These are phyloP conservation scores for Lippia alba DNA, from an alignment of 305 asterid species.

Conservation along the genomic window DNA sequence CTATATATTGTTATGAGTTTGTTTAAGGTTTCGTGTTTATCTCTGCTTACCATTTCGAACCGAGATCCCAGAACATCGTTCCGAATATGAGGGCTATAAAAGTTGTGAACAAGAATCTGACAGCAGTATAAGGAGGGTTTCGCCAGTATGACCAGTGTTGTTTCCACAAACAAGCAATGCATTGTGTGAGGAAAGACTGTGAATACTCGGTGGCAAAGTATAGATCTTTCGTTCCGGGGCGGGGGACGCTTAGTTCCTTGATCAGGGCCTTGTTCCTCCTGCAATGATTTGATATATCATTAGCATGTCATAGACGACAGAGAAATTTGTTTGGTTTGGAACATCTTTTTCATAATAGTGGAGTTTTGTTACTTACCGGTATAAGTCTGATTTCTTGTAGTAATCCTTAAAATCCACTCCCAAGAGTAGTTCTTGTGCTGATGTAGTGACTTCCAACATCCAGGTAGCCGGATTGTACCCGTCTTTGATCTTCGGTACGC, in stretches of 20 bases:
- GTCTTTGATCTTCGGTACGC: slow-evolving; percentile 61
- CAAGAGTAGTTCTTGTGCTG: slow-evolving; percentile 60
- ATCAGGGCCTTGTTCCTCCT: slow-evolving; percentile 64
- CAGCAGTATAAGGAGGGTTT: slow-evolving; percentile 62
- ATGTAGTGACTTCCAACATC: slow-evolving; percentile 69
- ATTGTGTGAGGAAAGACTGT: slow-evolving; percentile 53
- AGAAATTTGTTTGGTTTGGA: neutral
- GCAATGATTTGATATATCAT: slow-evolving; percentile 5
- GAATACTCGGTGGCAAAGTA: slow-evolving; percentile 51
- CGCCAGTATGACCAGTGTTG: slow-evolving; percentile 72
- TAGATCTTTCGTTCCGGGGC: slow-evolving; percentile 52
- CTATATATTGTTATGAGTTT: neutral
- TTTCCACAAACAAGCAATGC: slow-evolving; percentile 69
- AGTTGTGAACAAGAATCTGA: slow-evolving; percentile 58
- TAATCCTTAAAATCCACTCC: slow-evolving; percentile 59
- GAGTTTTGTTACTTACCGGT: slow-evolving; percentile 37
- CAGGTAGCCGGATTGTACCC: slow-evolving; percentile 75
- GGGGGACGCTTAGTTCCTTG: slow-evolving; percentile 54
- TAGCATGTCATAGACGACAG: neutral
- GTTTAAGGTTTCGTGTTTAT: neutral
- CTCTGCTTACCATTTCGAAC: slow-evolving; percentile 49
- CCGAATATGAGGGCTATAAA: slow-evolving; percentile 60
- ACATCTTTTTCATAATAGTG: neutral
- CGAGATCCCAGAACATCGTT: slow-evolving; percentile 66
- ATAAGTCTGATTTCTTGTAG: slow-evolving; percentile 60